Conservation (phyloP, 129 eudicot genomes). For the Heracleum sosnowskyi region DNA sequence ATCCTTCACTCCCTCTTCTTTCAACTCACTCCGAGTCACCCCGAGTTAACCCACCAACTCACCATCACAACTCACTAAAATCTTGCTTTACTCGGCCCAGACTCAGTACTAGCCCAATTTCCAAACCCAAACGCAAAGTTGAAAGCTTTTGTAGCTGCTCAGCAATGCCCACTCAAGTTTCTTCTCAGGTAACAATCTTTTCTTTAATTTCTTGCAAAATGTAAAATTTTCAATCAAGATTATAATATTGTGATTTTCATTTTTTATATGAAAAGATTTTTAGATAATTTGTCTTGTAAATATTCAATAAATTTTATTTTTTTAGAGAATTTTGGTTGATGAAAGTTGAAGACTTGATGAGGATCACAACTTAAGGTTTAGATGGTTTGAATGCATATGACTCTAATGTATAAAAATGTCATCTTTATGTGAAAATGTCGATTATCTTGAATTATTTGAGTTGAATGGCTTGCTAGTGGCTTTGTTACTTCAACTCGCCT, state of each 20-base stretch:
- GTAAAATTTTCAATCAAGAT: not conserved
- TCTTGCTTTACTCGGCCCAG: not conserved
- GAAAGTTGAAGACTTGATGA: not conserved
- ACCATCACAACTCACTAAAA: not conserved
- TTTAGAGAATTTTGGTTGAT: not conserved
- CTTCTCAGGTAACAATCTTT: not conserved
- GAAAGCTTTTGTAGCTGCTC: not conserved
- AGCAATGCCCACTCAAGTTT: not conserved
- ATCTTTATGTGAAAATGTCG: not conserved
- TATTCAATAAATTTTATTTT: not conserved
- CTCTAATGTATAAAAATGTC: not conserved
- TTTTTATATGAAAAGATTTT: not conserved
- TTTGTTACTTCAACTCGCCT: too few species aligned
- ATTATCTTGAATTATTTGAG: not conserved
- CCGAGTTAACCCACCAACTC: not conserved
- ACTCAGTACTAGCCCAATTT: not conserved
- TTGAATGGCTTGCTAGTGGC: not conserved
- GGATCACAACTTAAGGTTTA: not conserved
- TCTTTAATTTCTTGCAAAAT: not conserved
- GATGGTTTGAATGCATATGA: not conserved
- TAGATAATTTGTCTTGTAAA: not conserved
- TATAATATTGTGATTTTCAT: not conserved
- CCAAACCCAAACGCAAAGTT: conserved; percentile 1
- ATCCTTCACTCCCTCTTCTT: not conserved
- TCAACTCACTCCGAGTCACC: not conserved